Evolutionary conservation across 805 yeast species (phyloP), one percentile per base, ranked within the genome.

Genomic region (Ogataea haglerorum): DNA sequence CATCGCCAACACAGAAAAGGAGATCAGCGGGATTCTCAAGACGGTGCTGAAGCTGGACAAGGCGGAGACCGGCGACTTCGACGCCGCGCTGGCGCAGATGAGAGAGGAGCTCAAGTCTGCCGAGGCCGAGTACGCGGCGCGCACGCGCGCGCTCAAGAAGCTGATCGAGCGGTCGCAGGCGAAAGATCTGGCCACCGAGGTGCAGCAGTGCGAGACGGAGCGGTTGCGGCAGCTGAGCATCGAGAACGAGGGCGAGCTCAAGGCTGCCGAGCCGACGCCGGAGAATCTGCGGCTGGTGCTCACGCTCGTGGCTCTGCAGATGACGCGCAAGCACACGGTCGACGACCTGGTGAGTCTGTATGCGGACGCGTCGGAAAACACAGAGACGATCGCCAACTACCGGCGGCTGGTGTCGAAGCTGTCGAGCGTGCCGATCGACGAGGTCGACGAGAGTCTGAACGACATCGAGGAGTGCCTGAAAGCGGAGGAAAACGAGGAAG

Each of bases 371-470:
- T 60, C 78, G 63, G 45, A 67, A 14, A 59, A 73, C 47, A 78
- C 74, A 40, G 65, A 69, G 17, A 78, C 74, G 50, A 80, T 83
- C 64, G 77, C 76, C 53, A 80, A 80, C 51, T 85, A 82, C 64
- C 67, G 87, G 47, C 73, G 80, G 50, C 69, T 84, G 57, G 81
- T 84, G 34, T 74, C 87, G 40, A 72, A 76, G 37, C 76, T 87
- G 47, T 81, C 89, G 35, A 86, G 80, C 30, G 73, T 85, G 42
- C 76, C 76, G 9, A 72, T 80, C 16, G 76, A 75, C 47, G 85
- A 82, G 49, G 84, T 84, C 29, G 87, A 82, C 55, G 75, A 73
- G 33, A 74, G 80, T 46, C 65, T 83, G 38, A 83, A 81, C 53
- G 83, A 80, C 6, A 78, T 83, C 28, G 66, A 60, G 41, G 60